phyloP scores from a whole-genome alignment of 2,329 filamentous ascomycete genomes.

The Dactylellina haptotyla region DNA sequence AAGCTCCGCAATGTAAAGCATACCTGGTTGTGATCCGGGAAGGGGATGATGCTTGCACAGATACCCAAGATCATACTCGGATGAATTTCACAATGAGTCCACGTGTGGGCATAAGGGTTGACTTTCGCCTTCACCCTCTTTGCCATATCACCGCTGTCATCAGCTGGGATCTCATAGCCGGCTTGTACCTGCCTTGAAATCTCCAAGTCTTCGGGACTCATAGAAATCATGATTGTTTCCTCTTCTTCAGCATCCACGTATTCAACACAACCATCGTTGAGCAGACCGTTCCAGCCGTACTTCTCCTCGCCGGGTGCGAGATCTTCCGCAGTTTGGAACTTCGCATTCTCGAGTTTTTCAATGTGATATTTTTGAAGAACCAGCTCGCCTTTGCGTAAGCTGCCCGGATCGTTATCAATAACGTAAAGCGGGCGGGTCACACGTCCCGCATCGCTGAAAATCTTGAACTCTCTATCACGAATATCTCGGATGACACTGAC shows the following conservation, averaged over 20 bases:
- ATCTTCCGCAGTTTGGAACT: slow-evolving; percentile 65
- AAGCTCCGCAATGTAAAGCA: slow-evolving; percentile 56
- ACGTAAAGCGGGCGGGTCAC: slow-evolving; percentile 95
- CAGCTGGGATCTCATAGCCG: slow-evolving; percentile 70
- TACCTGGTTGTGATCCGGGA: slow-evolving; percentile 97
- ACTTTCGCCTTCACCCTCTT: slow-evolving; percentile 87
- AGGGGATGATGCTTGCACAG: slow-evolving; percentile 98
- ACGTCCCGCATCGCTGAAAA: slow-evolving; percentile 95
- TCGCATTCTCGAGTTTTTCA: slow-evolving; percentile 75
- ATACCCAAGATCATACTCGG: slow-evolving; percentile 99
- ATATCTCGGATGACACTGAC: slow-evolving; percentile 96
- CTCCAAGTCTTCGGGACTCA: slow-evolving; percentile 95
- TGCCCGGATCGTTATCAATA: slow-evolving; percentile 83
- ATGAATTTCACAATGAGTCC: slow-evolving; percentile 99
- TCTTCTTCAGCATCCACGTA: slow-evolving; percentile 98
- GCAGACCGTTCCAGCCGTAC: slow-evolving; percentile 88
- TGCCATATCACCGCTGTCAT: slow-evolving; percentile 78
- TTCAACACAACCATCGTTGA: slow-evolving; percentile 86
- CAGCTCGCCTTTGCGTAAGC: slow-evolving; percentile 78
- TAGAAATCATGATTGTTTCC: slow-evolving; percentile 98
- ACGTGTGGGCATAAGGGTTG: slow-evolving; percentile 81
- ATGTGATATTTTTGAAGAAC: slow-evolving; percentile 88
- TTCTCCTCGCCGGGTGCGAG: slow-evolving; percentile 62
- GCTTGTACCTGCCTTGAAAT: slow-evolving; percentile 76
- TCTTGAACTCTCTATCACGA: slow-evolving; percentile 96